phyloP scores from a whole-genome alignment of 441 rosid species.

The Arabidopsis hybrid region DNA sequence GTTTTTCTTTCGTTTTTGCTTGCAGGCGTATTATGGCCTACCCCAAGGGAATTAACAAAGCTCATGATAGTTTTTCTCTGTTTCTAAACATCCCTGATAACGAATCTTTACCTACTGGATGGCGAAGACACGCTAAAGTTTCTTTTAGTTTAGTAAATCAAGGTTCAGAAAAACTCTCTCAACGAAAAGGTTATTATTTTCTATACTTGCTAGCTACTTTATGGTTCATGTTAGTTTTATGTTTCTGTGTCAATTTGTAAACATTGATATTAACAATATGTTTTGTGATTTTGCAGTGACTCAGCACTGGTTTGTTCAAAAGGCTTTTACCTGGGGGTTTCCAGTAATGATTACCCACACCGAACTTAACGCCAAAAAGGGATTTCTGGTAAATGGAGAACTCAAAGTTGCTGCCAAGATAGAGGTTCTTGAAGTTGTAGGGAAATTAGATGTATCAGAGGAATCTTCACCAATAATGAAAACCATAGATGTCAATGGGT shows the following conservation, averaged over 20 bases:
- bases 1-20: neutral
- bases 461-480: neutral
- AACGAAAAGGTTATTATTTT: neutral
- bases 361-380: neutral
- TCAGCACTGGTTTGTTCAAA: neutral
- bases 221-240: neutral
- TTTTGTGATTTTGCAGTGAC: neutral
- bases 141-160: constrained; percentile 2
- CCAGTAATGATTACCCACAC: neutral
- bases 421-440: neutral
- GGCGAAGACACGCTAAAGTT: constrained; percentile 14
- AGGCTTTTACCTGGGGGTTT: neutral
- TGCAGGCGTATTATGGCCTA: neutral
- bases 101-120: constrained; percentile 17
- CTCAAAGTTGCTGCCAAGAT: neutral
- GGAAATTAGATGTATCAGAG: neutral
- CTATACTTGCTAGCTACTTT: too few relatives aligned
- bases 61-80: neutral
- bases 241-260: neutral
- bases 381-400: neutral
- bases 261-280: neutral
- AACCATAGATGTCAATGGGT: neutral
- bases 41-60: neutral
- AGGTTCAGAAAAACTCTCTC: neutral
- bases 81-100: neutral